phyloP scores from a whole-genome alignment of 805 yeast species.

The Yamadazyma tumulicola region DNA sequence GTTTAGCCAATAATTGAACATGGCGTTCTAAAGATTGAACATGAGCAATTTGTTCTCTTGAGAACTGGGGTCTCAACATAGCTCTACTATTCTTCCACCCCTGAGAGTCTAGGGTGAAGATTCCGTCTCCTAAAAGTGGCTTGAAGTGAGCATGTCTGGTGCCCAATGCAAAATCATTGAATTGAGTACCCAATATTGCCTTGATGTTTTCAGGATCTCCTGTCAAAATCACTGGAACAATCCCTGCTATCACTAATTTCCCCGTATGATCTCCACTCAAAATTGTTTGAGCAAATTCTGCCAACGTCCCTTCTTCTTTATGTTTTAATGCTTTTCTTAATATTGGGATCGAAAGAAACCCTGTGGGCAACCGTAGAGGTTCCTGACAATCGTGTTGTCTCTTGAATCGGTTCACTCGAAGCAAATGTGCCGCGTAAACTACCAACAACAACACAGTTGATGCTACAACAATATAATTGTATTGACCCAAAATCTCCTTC shows the following conservation, averaged over 20 bases:
- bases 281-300: conserved; percentile 17
- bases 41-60: conserved; percentile 36
- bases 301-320: conserved; percentile 21
- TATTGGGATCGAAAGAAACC: conserved; percentile 7
- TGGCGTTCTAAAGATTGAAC: conserved; percentile 32
- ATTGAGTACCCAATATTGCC: conserved; percentile 36
- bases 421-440: too few relatives aligned
- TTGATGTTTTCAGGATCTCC: conserved; percentile 36
- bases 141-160: conserved; percentile 27
- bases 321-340: conserved; percentile 10
- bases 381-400: conserved; percentile 17
- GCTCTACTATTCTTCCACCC: conserved; percentile 41
- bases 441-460: conserved; percentile 2
- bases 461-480: conserved; percentile 3
- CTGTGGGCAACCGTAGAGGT: conserved; percentile 7
- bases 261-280: conserved; percentile 12
- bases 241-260: conserved; percentile 15
- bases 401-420: conserved; percentile 9
- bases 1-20: conserved; percentile 23
- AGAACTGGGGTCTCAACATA: conserved; percentile 36
- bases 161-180: conserved; percentile 33
- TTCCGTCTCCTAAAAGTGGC: conserved; percentile 36
- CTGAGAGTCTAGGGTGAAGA: conserved; percentile 34
- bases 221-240: conserved; percentile 23
- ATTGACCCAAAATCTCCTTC: too few relatives aligned